Conservation (phyloP, 176 grass and related monocot genomes). For the Guadua angustifolia region DNA sequence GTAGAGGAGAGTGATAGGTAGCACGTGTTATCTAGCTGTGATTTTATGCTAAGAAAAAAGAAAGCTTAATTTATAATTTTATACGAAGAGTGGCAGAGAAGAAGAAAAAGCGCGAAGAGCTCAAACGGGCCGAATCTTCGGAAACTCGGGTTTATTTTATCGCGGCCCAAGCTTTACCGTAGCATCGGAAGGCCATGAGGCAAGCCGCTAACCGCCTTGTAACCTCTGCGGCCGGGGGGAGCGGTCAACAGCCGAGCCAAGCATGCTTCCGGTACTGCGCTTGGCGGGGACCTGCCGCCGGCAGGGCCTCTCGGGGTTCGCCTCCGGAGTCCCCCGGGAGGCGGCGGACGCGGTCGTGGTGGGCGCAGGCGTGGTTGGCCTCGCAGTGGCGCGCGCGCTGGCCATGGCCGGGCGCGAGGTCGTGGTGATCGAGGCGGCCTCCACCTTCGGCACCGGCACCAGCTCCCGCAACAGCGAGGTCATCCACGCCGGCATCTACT, state of each 20-base stretch:
- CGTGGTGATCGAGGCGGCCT: constrained; percentile 74
- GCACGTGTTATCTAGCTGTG: no score
- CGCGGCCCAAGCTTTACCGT: no score
- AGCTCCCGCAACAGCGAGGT: constrained; percentile 98
- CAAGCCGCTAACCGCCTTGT: no score
- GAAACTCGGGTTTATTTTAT: no score
- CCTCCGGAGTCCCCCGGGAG: constrained; percentile 56
- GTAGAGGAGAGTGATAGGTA: no score
- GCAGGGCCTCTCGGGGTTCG: constrained; percentile 27
- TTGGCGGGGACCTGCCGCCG: constrained; percentile 33
- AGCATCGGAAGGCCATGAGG: no score
- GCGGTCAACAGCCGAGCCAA: not conserved
- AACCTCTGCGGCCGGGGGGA: not conserved
- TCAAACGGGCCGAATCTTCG: no score
- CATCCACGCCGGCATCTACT: constrained; percentile 92
- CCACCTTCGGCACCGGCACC: constrained; percentile 85
- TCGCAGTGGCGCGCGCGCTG: constrained; percentile 77
- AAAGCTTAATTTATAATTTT: no score
- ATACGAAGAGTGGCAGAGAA: no score
- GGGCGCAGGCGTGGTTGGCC: constrained; percentile 81
- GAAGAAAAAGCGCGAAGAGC: no score
- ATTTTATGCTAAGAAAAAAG: no score
- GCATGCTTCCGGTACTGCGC: constrained; percentile 41
- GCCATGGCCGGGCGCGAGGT: constrained; percentile 80
- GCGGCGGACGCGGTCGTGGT: constrained; percentile 77